Conservation (phyloP, 129 eudicot genomes). For the Heracleum sosnowskyi region DNA sequence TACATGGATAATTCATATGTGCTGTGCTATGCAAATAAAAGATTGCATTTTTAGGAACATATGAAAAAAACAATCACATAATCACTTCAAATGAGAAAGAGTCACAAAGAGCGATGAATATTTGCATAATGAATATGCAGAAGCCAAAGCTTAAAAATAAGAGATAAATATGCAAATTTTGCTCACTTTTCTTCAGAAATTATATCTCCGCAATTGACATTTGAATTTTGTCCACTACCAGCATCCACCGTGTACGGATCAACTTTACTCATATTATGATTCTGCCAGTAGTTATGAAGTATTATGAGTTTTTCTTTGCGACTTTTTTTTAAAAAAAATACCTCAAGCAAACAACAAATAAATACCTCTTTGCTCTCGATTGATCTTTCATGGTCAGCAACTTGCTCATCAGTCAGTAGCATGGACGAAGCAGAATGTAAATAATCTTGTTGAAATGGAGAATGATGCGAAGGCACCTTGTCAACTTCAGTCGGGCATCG, state of each 20-base stretch:
- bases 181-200: constrained; percentile 47
- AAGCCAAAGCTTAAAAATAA: background rate
- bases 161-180: background rate
- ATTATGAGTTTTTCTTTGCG: constrained; percentile 9
- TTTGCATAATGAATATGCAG: background rate
- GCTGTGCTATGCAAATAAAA: background rate
- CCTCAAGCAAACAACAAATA: background rate
- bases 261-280: constrained; percentile 16
- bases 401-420: constrained; percentile 14
- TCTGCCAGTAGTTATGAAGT: constrained; percentile 48
- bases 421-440: constrained; percentile 9
- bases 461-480: constrained; percentile 14
- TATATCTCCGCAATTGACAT: constrained; percentile 26
- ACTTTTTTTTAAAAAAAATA: background rate
- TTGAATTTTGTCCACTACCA: constrained; percentile 19
- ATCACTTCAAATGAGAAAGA: background rate
- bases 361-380: background rate
- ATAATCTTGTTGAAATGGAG: constrained; percentile 9
- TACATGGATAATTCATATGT: background rate
- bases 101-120: background rate
- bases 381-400: background rate
- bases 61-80: background rate
- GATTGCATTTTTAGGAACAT: background rate
- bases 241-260: constrained; percentile 21
- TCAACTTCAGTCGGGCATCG: constrained; percentile 17